phyloP scores from a whole-genome alignment of 176 grass and related monocot genomes.

The Avena atlantica region DNA sequence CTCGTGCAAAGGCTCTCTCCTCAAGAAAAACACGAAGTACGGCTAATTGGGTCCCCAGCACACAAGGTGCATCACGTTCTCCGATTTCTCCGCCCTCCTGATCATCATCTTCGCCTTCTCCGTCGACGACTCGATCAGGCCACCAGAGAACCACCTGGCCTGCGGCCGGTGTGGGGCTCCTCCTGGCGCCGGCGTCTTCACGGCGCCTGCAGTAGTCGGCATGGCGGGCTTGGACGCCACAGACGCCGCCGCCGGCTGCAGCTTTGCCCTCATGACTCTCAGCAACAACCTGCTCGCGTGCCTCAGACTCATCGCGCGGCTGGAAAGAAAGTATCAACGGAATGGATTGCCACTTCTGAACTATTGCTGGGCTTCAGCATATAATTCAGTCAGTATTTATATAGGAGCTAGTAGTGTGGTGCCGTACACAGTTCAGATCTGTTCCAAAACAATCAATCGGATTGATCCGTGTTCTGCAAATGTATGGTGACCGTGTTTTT shows the following conservation, averaged over 20 bases:
- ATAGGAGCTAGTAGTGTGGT: neutral
- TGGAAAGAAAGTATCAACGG: neutral
- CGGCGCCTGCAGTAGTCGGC: neutral
- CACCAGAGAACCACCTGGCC: slow-evolving; percentile 11
- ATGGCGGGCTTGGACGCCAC: neutral
- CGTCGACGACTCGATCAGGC: neutral
- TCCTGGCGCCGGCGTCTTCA: neutral
- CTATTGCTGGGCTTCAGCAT: neutral
- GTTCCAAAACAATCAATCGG: slow-evolving; percentile 10
- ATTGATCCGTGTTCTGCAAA: too few species aligned
- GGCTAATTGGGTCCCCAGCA: slow-evolving; percentile 57
- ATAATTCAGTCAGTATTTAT: neutral
- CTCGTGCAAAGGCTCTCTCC: neutral
- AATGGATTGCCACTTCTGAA: neutral
- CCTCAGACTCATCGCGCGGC: slow-evolving; percentile 44
- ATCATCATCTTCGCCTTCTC: slow-evolving; percentile 25
- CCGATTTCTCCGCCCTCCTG: slow-evolving; percentile 40
- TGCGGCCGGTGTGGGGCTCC: neutral
- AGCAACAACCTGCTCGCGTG: slow-evolving; percentile 38
- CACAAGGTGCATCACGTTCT: slow-evolving; percentile 49
- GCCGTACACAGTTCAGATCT: too few species aligned
- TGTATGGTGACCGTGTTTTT: too few species aligned
- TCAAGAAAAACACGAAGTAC: neutral
- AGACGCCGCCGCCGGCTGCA: neutral
- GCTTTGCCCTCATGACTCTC: slow-evolving; percentile 30